Percentiles rank a stretch among this genome's conserved stretches.
Conservation (phyloP, 805 yeast genomes). For the Blastobotrys chiropterorum region DNA sequence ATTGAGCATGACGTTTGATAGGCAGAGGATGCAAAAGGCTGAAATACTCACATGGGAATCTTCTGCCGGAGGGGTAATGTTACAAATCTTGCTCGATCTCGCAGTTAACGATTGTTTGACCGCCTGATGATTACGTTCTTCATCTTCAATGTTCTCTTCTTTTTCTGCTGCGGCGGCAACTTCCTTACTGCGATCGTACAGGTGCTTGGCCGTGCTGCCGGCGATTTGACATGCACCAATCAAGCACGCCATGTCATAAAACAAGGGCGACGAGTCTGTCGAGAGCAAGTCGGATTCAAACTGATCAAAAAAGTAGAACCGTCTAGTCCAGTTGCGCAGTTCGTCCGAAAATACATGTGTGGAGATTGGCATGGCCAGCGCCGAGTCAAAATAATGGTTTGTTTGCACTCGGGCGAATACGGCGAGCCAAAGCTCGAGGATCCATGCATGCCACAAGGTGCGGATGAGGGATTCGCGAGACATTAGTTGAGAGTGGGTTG, state of each 20-base stretch:
- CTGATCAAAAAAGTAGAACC: not conserved
- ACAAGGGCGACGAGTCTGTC: not conserved
- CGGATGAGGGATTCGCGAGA: slow-evolving; percentile 6
- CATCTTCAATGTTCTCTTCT: not conserved
- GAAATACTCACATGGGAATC: not conserved
- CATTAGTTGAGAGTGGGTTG: slow-evolving; percentile 3
- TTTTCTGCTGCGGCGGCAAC: too few species aligned
- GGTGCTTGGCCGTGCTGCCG: not conserved
- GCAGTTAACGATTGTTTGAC: not conserved
- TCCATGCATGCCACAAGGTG: slow-evolving; percentile 6
- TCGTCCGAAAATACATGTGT: not conserved
- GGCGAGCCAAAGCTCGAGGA: not conserved
- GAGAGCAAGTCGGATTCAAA: not conserved
- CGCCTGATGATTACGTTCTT: not conserved
- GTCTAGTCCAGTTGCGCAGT: not conserved
- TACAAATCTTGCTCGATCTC: not conserved
- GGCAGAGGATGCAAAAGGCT: not conserved
- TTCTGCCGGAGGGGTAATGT: not conserved
- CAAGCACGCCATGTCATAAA: not conserved
- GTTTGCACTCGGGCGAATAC: not conserved
- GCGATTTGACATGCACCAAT: not conserved
- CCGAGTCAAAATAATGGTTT: slow-evolving; percentile 1
- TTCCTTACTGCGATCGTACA: not conserved
- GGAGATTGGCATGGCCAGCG: slow-evolving; percentile 2
- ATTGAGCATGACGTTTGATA: not conserved